These are phyloP conservation scores for Exsudoporus frostii DNA, from an alignment of 768 basidiomycete genomes.

Conservation along the genomic window DNA sequence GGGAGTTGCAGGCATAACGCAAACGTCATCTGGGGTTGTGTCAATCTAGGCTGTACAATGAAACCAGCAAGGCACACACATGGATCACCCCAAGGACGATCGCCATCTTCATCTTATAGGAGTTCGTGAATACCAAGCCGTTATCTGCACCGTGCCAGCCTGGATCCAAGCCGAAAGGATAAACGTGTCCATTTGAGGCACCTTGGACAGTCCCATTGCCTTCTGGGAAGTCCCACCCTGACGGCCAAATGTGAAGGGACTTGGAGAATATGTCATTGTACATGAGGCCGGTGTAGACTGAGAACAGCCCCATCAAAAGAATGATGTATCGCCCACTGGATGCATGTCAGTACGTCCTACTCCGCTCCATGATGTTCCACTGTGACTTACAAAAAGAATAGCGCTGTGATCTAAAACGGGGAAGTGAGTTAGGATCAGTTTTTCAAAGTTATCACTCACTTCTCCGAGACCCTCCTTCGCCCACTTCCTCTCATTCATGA, in stretches of 20 bases:
- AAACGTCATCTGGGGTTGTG: slow-evolving; percentile 84
- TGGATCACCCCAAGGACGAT: slow-evolving; percentile 95
- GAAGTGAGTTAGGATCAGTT: slow-evolving; percentile 5
- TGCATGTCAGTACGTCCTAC: slow-evolving; percentile 19
- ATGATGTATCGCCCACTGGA: slow-evolving; percentile 96
- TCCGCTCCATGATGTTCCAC: neutral
- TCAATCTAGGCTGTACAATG: slow-evolving; percentile 9
- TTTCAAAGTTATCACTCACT: slow-evolving; percentile 37
- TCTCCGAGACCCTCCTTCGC: slow-evolving; percentile 73
- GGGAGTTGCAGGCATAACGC: slow-evolving; percentile 94
- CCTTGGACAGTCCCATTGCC: slow-evolving; percentile 44
- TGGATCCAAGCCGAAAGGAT: slow-evolving; percentile 93
- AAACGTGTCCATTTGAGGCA: slow-evolving; percentile 62
- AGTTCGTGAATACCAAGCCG: slow-evolving; percentile 89
- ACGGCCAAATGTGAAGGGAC: slow-evolving; percentile 80
- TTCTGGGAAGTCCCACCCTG: slow-evolving; percentile 80
- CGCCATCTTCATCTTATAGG: slow-evolving; percentile 99
- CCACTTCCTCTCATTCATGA: slow-evolving; percentile 78
- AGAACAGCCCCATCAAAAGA: slow-evolving; percentile 95
- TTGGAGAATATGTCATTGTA: slow-evolving; percentile 99
- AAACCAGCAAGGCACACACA: slow-evolving; percentile 45
- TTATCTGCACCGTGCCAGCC: slow-evolving; percentile 95
- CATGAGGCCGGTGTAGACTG: slow-evolving; percentile 93
- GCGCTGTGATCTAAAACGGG: slow-evolving; percentile 63
- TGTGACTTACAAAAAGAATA: slow-evolving; percentile 84